Evolutionary conservation across 2,329 filamentous ascomycete genomes (phyloP).

Genomic region (Fonsecaea monophora): DNA sequence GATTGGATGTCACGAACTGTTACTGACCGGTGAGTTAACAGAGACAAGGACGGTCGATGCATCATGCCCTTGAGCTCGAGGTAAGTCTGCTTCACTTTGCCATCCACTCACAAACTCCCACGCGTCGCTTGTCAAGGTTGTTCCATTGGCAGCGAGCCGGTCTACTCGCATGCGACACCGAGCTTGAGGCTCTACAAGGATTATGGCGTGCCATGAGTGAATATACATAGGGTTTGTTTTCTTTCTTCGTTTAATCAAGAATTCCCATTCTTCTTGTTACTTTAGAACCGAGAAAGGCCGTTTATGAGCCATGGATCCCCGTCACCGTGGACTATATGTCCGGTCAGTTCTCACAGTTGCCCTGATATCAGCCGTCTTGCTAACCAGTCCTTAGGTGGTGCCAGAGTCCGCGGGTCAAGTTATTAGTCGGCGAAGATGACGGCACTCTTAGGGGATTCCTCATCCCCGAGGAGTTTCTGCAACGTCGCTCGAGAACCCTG

Average conservation of each 20-base stretch:
- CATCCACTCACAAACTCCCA: slow-evolving; percentile 7
- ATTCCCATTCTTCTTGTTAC: neutral
- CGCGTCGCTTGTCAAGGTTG: neutral
- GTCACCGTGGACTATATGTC: slow-evolving; percentile 26
- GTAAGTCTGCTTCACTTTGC: slow-evolving; percentile 10
- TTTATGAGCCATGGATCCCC: slow-evolving; percentile 17
- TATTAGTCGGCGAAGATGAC: slow-evolving; percentile 16
- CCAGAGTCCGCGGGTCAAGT: slow-evolving; percentile 27
- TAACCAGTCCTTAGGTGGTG: slow-evolving; percentile 24
- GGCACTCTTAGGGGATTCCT: slow-evolving; percentile 8
- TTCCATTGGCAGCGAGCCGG: neutral
- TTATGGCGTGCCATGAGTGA: neutral
- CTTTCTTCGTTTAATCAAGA: neutral
- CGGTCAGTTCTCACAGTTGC: slow-evolving; percentile 13
- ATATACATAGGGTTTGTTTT: slow-evolving; percentile 4
- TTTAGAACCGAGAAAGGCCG: neutral
- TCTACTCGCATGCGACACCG: neutral
- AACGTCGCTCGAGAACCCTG: slow-evolving; percentile 30
- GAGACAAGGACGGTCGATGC: neutral
- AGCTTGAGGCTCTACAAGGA: slow-evolving; percentile 11
- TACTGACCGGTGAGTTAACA: neutral
- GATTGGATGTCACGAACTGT: neutral
- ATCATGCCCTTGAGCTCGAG: neutral
- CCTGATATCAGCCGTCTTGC: neutral
- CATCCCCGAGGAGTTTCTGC: slow-evolving; percentile 30